Conservation (phyloP, 345 rosid genomes). For the Isatis tinctoria region DNA sequence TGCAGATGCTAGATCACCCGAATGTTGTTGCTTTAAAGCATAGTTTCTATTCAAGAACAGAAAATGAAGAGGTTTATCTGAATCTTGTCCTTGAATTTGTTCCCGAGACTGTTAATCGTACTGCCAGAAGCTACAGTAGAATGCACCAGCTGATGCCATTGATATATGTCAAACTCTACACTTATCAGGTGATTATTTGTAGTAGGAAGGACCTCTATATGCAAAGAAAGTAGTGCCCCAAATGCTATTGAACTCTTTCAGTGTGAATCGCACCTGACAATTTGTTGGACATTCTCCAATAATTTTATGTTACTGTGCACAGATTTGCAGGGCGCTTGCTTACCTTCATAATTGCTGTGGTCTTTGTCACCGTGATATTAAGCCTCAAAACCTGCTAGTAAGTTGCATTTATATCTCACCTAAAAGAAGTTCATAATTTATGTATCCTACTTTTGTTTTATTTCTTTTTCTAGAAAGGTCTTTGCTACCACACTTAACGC, state of each 20-base stretch:
- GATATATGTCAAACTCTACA: conserved; percentile 73
- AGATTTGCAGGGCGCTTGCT: conserved; percentile 90
- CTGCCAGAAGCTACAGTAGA: conserved; percentile 65
- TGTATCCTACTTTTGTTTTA: not conserved
- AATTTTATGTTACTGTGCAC: conserved; percentile 28
- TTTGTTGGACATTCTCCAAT: not conserved
- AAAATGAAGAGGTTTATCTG: conserved; percentile 75
- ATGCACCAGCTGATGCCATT: conserved; percentile 76
- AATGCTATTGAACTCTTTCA: not conserved
- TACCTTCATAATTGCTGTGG: conserved; percentile 76
- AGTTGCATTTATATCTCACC: conserved; percentile 19
- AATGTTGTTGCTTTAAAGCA: conserved; percentile 74
- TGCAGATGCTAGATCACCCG: conserved; percentile 89
- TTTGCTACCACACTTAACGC: not conserved
- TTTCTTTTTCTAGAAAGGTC: not conserved
- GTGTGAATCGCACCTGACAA: not conserved
- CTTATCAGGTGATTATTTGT: conserved; percentile 52
- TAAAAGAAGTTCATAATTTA: not conserved
- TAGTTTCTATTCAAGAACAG: conserved; percentile 70
- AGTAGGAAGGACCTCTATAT: not conserved
- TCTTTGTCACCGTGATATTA: conserved; percentile 82
- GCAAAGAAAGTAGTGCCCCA: not conserved
- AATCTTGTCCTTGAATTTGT: conserved; percentile 85
- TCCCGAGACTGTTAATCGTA: conserved; percentile 70
- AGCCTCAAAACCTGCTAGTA: conserved; percentile 82